Base-by-base conservation (phyloP, 805 yeast genomes). In the Metschnikowia cerradonensis region DNA sequence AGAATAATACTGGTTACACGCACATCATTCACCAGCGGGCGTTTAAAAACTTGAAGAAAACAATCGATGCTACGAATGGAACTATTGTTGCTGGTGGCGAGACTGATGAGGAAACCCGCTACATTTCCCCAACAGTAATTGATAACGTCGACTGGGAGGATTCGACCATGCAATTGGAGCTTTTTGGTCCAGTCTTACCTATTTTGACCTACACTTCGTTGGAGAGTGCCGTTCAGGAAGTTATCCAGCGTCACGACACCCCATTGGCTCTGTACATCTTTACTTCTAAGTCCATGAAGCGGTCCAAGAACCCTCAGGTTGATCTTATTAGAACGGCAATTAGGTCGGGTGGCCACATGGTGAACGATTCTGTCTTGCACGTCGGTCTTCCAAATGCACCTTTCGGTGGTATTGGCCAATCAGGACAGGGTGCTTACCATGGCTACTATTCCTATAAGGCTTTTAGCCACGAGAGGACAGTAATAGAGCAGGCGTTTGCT, bases 161-260 rank as follows among this genome's bases (percentile, higher is more conserved):
- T 67, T 52, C 84, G 0, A 64, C 84, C 30, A 88, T 91, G 96
- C 62, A 75, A 53, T 80, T 75, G 39, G 97, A 91, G 68, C 68
- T 88, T 33, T 91, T 91, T 69, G 95, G 91, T 2, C 97, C 98
- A 6, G 70, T 91, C 2, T 71, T 91, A 57, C 97, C 97, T 14
- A 73, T 91, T 30, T 53, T 90, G 34, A 69, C 75, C 49, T 86
- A 81, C 62, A 56, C 66, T 1, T 64, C 75, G 47, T 67, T 85
- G 44, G 66, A 70, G 14, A 68, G 67, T 2, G 78, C 78, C 0
- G 64, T 84, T 39, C 65, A 68, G 19, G 57, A 73, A 1, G 76
- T 85, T 10, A 62, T 76, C 11, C 52, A 59, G 20, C 54, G 69
- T 41, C 85, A 81, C 61, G 94, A 87, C 64, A 82, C 88, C 11